Percentiles rank a stretch among this genome's conserved stretches.
Evolutionary conservation across 73 alveolate genomes (phyloP).

Genomic region (Effrenium voratum): DNA sequence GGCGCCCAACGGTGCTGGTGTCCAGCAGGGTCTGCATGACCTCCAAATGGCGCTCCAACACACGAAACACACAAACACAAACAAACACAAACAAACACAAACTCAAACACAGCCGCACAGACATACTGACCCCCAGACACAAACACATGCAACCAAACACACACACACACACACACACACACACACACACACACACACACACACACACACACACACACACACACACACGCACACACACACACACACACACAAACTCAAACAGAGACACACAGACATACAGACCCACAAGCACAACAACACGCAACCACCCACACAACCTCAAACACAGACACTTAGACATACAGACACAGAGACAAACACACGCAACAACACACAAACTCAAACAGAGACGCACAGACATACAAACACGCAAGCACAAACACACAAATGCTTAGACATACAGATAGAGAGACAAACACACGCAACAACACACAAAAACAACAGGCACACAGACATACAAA

Average conservation of each 20-base stretch:
- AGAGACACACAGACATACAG: background rate
- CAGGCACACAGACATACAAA: no score
- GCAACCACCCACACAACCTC: no score
- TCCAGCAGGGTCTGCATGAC: constrained; percentile 49
- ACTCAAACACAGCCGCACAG: background rate
- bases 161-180: no score
- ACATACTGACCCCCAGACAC: background rate
- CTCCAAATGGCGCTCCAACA: no score
- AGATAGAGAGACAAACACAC: no score
- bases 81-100: background rate
- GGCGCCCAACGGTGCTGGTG: constrained; percentile 79
- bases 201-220: no score
- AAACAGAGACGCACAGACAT: background rate
- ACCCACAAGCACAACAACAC: no score
- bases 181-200: no score
- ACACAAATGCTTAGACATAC: no score
- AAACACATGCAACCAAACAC: no score
- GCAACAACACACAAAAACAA: no score
- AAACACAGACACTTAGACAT: background rate
- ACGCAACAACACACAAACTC: background rate
- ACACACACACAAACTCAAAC: background rate
- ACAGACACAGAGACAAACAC: background rate
- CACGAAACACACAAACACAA: no score
- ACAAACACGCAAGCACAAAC: background rate
- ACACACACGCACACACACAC: background rate